These are phyloP conservation scores for Lachancea waltii DNA, from an alignment of 805 yeast species.

Conservation along the genomic window DNA sequence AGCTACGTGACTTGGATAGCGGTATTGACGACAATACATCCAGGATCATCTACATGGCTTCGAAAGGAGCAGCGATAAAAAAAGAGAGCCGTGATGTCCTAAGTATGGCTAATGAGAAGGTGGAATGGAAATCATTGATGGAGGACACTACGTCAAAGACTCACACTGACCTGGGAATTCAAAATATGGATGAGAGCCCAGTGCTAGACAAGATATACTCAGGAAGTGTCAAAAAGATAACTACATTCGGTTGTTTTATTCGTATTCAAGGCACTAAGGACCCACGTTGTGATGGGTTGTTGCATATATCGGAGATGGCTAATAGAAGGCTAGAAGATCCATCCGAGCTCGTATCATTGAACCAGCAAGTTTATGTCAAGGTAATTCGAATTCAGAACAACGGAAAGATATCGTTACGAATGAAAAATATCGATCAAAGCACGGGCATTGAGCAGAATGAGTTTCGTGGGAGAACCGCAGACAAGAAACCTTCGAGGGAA, in stretches of 20 bases:
- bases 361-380: slow-evolving; percentile 61
- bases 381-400: slow-evolving; percentile 42
- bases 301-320: slow-evolving; percentile 69
- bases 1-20: slow-evolving; percentile 21
- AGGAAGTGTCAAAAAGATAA: slow-evolving; percentile 56
- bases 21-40: slow-evolving; percentile 15
- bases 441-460: slow-evolving; percentile 43
- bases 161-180: no score
- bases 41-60: slow-evolving; percentile 8
- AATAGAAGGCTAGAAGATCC: slow-evolving; percentile 47
- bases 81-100: slow-evolving; percentile 9
- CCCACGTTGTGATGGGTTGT: slow-evolving; percentile 47
- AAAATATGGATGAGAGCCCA: slow-evolving; percentile 18
- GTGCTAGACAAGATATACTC: slow-evolving; percentile 43
- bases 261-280: slow-evolving; percentile 38
- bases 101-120: slow-evolving; percentile 16
- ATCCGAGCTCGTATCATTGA: slow-evolving; percentile 45
- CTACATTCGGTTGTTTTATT: slow-evolving; percentile 75
- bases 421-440: slow-evolving; percentile 66
- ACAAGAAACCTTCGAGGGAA: slow-evolving; percentile 12
- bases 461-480: slow-evolving; percentile 12
- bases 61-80: neutral
- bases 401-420: slow-evolving; percentile 49
- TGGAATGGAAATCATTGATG: slow-evolving; percentile 16
- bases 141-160: neutral